Percentiles rank a stretch among this genome's conserved stretches.
phyloP scores from a whole-genome alignment of 306 rosid genomes.

The Rosa multiflora region DNA sequence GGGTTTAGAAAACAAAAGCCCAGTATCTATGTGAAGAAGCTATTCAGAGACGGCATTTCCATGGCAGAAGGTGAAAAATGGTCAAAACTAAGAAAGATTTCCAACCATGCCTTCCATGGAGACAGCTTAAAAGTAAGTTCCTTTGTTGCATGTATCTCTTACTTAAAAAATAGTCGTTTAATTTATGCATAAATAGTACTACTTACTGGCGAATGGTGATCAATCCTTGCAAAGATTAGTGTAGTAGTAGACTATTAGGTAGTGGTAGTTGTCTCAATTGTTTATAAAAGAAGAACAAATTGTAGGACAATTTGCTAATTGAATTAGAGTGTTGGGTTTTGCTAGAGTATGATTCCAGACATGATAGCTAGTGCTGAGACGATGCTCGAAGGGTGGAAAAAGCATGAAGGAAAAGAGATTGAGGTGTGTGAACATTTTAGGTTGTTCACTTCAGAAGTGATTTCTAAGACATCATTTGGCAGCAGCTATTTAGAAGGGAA shows the following conservation, averaged over 20 bases:
- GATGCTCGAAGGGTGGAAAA: conserved; percentile 31
- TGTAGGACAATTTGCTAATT: not conserved
- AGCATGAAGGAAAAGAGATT: conserved; percentile 23
- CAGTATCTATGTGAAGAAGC: not conserved
- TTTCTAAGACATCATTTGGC: conserved; percentile 27
- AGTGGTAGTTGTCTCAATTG: not conserved
- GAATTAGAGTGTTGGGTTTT: not conserved
- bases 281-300: too few relatives aligned
- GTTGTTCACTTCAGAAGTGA: conserved; percentile 29
- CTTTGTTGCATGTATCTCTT: not conserved
- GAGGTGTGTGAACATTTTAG: conserved; percentile 29
- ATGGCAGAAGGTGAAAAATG: conserved; percentile 35
- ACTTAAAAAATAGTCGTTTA: not conserved
- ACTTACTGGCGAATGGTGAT: not conserved
- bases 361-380: conserved; percentile 21
- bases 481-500: conserved; percentile 31
- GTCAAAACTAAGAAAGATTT: conserved; percentile 22
- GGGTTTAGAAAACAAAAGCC: conserved; percentile 2
- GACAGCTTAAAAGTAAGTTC: conserved; percentile 27
- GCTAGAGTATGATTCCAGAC: conserved; percentile 24
- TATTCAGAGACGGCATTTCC: not conserved
- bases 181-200: not conserved
- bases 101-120: conserved; percentile 22
- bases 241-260: not conserved
- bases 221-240: not conserved